phyloP scores from a whole-genome alignment of 163 green algal genomes.

The Scenedesmus sp. region DNA sequence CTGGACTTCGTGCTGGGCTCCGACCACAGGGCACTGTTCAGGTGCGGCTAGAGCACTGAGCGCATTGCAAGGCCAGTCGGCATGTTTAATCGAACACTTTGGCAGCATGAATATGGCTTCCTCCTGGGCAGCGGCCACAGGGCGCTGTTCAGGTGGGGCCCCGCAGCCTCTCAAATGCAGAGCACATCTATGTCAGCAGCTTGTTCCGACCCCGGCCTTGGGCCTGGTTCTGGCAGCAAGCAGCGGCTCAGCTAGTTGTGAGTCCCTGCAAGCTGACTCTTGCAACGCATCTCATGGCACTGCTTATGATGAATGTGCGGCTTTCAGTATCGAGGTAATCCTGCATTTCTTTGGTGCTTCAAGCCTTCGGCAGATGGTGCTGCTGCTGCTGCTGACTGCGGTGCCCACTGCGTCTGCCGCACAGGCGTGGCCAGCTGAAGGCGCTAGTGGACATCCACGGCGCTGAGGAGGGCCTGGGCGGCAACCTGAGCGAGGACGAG shows the following conservation, averaged over 20 bases:
- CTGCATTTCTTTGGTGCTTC: too few species aligned
- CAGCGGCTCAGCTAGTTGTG: not conserved
- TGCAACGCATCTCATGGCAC: too few species aligned
- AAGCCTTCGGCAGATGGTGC: not conserved
- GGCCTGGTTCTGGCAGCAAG: not conserved
- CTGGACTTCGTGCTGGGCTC: constrained; percentile 90
- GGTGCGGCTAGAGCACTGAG: constrained; percentile 51
- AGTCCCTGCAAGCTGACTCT: too few species aligned
- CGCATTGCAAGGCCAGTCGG: not conserved
- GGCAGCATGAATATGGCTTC: constrained; percentile 78
- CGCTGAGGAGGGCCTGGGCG: constrained; percentile 76
- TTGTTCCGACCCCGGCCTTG: too few species aligned
- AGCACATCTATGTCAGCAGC: too few species aligned
- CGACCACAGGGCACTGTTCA: constrained; percentile 78
- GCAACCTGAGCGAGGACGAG: constrained; percentile 84
- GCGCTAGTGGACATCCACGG: constrained; percentile 89
- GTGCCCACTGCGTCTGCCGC: not conserved
- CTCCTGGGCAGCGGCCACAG: constrained; percentile 81
- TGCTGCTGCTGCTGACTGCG: not conserved
- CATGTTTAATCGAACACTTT: not conserved
- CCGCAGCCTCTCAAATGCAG: not conserved
- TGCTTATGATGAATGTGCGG: too few species aligned
- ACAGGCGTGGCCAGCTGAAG: constrained; percentile 81
- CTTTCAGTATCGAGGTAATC: too few species aligned
- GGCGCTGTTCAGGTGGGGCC: constrained; percentile 66